Evolutionary conservation across 169 alveolate genomes (phyloP).

Genomic region (Neospora caninum): DNA sequence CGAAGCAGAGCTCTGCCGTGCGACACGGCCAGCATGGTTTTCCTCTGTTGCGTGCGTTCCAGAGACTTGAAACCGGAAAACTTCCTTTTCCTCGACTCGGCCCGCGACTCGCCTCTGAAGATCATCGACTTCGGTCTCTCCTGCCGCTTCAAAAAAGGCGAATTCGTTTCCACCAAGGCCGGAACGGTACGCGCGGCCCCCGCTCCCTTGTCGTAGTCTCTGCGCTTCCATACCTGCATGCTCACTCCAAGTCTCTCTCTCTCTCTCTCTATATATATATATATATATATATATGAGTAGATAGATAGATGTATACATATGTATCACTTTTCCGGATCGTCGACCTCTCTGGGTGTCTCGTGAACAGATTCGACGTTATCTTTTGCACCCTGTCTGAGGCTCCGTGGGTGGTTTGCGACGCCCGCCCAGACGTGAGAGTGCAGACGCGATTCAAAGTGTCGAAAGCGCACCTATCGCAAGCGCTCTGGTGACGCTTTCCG

Average conservation of each 20-base stretch:
- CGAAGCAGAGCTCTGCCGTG: too few species aligned
- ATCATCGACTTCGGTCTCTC: conserved; percentile 91
- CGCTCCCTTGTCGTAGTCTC: not conserved
- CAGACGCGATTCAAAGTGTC: too few species aligned
- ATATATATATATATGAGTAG: not conserved
- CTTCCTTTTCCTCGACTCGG: conserved; percentile 78
- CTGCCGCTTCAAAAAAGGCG: conserved; percentile 77
- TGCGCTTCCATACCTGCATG: not conserved
- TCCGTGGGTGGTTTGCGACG: too few species aligned
- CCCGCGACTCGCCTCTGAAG: conserved; percentile 76
- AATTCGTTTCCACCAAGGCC: conserved; percentile 81
- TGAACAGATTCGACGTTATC: too few species aligned
- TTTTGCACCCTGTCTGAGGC: too few species aligned
- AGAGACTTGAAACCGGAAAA: conserved; percentile 92
- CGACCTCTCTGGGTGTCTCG: too few species aligned
- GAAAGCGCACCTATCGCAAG: too few species aligned
- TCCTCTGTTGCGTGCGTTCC: not conserved
- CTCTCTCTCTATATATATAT: not conserved
- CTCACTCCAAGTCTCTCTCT: not conserved
- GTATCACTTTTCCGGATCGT: too few species aligned
- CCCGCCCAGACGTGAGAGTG: too few species aligned
- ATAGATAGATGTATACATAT: conserved; percentile 1
- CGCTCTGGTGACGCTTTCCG: too few species aligned
- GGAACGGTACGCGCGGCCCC: conserved; percentile 75
- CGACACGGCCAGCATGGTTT: too few species aligned